These are phyloP conservation scores for Prunus davidiana DNA, from an alignment of 306 rosid species.

Conservation along the genomic window DNA sequence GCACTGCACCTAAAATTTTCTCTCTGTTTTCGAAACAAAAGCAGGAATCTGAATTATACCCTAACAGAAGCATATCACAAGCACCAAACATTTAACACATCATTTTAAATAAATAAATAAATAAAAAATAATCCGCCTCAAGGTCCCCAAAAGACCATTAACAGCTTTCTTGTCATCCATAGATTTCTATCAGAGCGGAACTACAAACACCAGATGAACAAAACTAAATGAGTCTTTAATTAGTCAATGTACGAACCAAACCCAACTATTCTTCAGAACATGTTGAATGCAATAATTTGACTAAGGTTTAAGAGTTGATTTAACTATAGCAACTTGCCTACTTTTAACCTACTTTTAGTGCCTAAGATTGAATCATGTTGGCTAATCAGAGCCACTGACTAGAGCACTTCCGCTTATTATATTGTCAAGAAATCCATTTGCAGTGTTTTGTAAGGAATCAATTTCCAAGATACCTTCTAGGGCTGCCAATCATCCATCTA, in stretches of 20 bases:
- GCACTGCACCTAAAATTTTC: conserved; percentile 74
- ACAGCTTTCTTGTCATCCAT: neutral
- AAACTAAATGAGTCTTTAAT: neutral
- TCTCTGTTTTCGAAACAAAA: conserved; percentile 57
- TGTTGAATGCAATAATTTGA: neutral
- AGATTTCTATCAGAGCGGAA: neutral
- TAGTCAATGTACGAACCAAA: neutral
- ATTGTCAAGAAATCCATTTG: neutral
- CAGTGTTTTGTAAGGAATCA: neutral
- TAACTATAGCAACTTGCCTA: neutral
- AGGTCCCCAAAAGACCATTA: conserved; percentile 1
- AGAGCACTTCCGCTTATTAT: neutral
- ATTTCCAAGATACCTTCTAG: conserved; percentile 2
- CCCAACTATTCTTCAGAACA: neutral
- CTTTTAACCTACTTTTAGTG: neutral
- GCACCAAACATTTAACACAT: conserved; percentile 7
- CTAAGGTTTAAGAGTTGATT: neutral
- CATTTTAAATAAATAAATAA: conserved; percentile 3
- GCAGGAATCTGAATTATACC: conserved; percentile 28
- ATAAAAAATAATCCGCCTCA: conserved; percentile 1
- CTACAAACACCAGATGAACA: neutral
- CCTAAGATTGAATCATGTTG: neutral
- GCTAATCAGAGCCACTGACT: neutral
- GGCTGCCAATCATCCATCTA: neutral
- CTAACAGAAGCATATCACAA: conserved; percentile 17